Evolutionary conservation across 371 early-diverging fungal genomes (phyloP), one percentile per base, ranked within the genome.

Genomic region (Syncephalastrum racemosum): DNA sequence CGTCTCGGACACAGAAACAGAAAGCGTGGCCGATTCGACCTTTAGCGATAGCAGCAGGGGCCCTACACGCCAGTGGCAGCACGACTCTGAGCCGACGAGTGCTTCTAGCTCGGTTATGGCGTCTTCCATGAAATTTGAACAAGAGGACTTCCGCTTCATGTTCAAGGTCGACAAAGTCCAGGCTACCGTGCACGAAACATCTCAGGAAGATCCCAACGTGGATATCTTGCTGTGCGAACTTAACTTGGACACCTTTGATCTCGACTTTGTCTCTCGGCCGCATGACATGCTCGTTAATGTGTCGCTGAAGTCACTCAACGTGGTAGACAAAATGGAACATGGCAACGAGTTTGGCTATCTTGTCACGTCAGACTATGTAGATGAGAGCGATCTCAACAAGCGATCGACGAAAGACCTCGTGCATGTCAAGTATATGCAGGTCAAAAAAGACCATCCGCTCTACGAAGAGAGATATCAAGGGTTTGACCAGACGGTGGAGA

Each of bases 161-260:
- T 92, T 94, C 58, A 74, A 80, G 27, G 88, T 94, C 23, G 82
- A 82, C 46, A 82, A 89, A 66, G 82, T 91, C 8, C 82, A 83
- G 0, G 88, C 84, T 4, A 73, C 79, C 14, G 60, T 94, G 7
- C 78, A 79, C 50, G 85, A 87, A 58, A 64, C 62, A 24, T 58
- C 48, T 59, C 69, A 13, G 40, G 43, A 59, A 10, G 46, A 42
- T 10, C 58, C 42, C 13, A 42, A n/a, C 18, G 15, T 13, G 3
- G 85, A 84, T 4, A 60, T 50, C 2, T 40, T 75, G 10, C 61
- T 89, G 4, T 85, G 86, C 22, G 78, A 80, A 12, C 52, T 87
- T 25, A 53, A 75, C 0, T 67, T 93, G 2, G 72, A 80, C 0
- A 77, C 73, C 13, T 82, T 92, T 54, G 66, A 68, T 8, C 58